Evolutionary conservation across 352 stramenopile genomes (phyloP).

Genomic region (Phytopythium delawarense): DNA sequence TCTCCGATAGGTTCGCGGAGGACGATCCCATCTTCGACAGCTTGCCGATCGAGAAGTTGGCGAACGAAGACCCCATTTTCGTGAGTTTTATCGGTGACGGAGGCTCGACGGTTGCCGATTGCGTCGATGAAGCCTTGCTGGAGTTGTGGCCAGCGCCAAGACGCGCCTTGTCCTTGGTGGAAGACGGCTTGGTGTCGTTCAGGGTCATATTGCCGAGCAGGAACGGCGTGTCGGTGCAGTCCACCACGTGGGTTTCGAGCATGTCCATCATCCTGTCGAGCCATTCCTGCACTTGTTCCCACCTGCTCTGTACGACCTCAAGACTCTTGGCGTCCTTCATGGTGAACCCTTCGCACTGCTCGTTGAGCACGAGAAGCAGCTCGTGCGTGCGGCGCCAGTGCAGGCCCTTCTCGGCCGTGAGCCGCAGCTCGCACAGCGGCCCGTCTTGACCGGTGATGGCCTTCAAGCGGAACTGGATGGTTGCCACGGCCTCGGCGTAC

Average conservation of each 20-base stretch:
- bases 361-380: constrained; percentile 54
- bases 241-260: constrained; percentile 55
- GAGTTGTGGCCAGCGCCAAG: background rate
- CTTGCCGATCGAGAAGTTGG: background rate
- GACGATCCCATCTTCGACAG: background rate
- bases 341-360: constrained; percentile 69
- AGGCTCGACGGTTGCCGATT: background rate
- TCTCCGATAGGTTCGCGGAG: background rate
- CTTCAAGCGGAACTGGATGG: constrained; percentile 74
- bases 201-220: constrained; percentile 70
- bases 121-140: background rate
- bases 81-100: constrained; percentile 1
- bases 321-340: constrained; percentile 48
- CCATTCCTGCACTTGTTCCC: constrained; percentile 64
- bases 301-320: constrained; percentile 43
- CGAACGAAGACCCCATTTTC: constrained; percentile 2
- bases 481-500: constrained; percentile 55
- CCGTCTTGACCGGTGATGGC: constrained; percentile 58
- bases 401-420: constrained; percentile 64
- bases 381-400: constrained; percentile 76
- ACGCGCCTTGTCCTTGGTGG: constrained; percentile 2
- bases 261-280: constrained; percentile 58
- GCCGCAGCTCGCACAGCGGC: constrained; percentile 50
- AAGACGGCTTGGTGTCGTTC: constrained; percentile 12
- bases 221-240: constrained; percentile 61